Percentiles rank a stretch among this genome's conserved stretches.
phyloP scores from a whole-genome alignment of 73 alveolate genomes.

The Paramecium pentaurelia region DNA sequence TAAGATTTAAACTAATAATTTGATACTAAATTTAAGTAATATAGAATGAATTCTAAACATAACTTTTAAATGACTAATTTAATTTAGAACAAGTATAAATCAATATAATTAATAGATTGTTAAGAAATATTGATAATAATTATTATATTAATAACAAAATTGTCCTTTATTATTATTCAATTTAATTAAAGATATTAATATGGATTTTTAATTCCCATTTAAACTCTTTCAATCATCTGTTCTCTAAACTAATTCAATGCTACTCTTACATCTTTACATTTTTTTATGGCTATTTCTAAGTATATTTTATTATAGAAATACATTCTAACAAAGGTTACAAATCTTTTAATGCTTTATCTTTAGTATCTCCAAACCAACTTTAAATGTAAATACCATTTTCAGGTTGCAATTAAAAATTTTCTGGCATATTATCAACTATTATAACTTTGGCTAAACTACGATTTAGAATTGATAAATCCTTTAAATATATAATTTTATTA shows the following conservation, averaged over 20 bases:
- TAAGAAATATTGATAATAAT: neutral
- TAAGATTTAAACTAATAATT: neutral
- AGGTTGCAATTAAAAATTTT: constrained; percentile 89
- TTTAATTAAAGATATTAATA: constrained; percentile 54
- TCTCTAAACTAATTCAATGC: constrained; percentile 65
- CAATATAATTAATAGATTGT: neutral
- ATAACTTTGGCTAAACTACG: constrained; percentile 83
- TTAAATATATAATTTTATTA: neutral
- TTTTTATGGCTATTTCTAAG: constrained; percentile 60
- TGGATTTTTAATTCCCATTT: constrained; percentile 58
- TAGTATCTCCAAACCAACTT: constrained; percentile 91
- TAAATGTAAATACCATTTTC: constrained; percentile 93
- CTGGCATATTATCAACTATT: constrained; percentile 92
- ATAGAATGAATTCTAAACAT: neutral
- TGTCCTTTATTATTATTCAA: neutral
- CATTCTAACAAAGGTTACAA: constrained; percentile 57
- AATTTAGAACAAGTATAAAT: too few species aligned
- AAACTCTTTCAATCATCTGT: constrained; percentile 46
- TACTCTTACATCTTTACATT: constrained; percentile 50
- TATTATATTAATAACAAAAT: neutral
- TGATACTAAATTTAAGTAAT: neutral
- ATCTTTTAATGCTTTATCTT: constrained; percentile 60
- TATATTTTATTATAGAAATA: neutral
- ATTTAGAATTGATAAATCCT: constrained; percentile 83
- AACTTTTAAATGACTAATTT: neutral